Conservation (phyloP, 2,329 filamentous ascomycete genomes). For the Akanthomyces lecanii region DNA sequence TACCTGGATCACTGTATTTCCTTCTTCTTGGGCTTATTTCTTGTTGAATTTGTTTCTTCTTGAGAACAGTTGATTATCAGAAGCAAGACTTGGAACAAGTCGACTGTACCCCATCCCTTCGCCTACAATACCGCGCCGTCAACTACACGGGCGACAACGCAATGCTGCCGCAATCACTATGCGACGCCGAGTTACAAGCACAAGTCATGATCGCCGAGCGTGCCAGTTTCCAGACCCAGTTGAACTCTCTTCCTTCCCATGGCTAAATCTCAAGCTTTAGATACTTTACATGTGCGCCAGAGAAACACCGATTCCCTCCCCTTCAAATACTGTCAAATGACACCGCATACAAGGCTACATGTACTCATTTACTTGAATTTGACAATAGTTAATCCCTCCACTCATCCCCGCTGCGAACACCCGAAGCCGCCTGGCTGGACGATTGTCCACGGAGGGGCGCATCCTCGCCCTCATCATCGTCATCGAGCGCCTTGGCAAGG, state of each 20-base stretch:
- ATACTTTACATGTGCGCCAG: slow-evolving; percentile 10
- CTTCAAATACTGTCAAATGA: neutral
- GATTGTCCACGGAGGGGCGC: slow-evolving; percentile 29
- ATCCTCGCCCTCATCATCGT: slow-evolving; percentile 43
- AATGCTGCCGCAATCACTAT: too few species aligned
- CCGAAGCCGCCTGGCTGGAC: slow-evolving; percentile 30
- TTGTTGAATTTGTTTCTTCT: too few species aligned
- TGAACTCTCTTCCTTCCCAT: neutral
- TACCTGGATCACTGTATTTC: too few species aligned
- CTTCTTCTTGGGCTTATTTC: too few species aligned
- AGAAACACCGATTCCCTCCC: neutral
- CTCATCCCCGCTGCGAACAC: slow-evolving; percentile 43
- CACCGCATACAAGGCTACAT: neutral
- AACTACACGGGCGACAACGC: too few species aligned
- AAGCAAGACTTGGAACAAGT: too few species aligned
- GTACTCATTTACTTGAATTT: neutral
- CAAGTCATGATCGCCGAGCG: too few species aligned
- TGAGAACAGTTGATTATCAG: too few species aligned
- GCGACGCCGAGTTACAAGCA: neutral
- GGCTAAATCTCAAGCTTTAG: slow-evolving; percentile 9
- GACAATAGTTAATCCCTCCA: slow-evolving; percentile 36
- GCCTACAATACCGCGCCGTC: too few species aligned
- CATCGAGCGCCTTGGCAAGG: slow-evolving; percentile 54
- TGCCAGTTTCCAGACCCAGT: neutral
- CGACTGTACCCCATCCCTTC: too few species aligned